Evolutionary conservation across 208 protist genomes (phyloP).

Genomic region (Trypanosomatidae sp.): DNA sequence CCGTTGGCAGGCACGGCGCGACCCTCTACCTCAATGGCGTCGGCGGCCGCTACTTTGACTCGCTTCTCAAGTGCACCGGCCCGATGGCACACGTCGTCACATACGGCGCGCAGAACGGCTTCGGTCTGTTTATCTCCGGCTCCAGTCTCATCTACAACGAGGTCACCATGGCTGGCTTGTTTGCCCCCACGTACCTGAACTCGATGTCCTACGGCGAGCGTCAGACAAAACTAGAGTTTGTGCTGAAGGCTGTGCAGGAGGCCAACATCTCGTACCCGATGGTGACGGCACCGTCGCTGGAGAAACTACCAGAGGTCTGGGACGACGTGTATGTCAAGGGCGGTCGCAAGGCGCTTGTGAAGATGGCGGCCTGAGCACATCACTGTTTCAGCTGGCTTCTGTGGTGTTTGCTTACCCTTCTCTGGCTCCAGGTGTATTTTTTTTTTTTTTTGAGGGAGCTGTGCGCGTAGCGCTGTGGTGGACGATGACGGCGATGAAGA

Average conservation of each 20-base stretch:
- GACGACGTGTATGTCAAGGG: slow-evolving; percentile 73
- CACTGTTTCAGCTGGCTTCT: background rate
- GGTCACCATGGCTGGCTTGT: slow-evolving; percentile 72
- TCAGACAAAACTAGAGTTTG: slow-evolving; percentile 69
- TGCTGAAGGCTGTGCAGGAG: slow-evolving; percentile 43
- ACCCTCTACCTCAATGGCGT: slow-evolving; percentile 71
- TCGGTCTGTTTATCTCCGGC: slow-evolving; percentile 64
- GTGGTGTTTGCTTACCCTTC: background rate
- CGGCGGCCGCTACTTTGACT: slow-evolving; percentile 68
- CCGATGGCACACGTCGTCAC: slow-evolving; percentile 57
- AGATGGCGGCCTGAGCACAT: slow-evolving; percentile 18
- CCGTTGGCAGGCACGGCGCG: slow-evolving; percentile 39
- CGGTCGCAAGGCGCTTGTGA: slow-evolving; percentile 61
- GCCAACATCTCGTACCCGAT: slow-evolving; percentile 53
- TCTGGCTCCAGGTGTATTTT: no score
- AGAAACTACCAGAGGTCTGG: slow-evolving; percentile 68
- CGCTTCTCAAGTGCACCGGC: slow-evolving; percentile 61
- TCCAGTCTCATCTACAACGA: slow-evolving; percentile 75
- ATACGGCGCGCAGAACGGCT: slow-evolving; percentile 78
- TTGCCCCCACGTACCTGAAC: slow-evolving; percentile 51
- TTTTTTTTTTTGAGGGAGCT: background rate
- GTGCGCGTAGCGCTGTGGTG: background rate
- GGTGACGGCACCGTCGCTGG: slow-evolving; percentile 39
- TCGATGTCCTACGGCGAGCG: slow-evolving; percentile 44
- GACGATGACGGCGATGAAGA: no score